phyloP scores from a whole-genome alignment of 1,284 basidiomycete genomes.

The Vanrija sp. region DNA sequence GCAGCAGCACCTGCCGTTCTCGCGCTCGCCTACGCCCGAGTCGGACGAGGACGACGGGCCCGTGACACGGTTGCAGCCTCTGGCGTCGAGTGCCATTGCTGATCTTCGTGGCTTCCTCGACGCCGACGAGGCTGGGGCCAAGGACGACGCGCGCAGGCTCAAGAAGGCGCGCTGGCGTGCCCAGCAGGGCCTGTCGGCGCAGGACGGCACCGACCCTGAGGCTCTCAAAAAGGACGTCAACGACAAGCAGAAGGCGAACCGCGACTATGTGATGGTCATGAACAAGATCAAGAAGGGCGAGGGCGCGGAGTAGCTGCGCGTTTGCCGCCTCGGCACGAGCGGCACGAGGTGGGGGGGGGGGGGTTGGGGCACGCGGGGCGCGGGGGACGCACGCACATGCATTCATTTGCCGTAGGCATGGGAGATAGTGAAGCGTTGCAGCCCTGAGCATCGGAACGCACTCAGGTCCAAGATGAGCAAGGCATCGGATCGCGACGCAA shows the following conservation, averaged over 20 bases:
- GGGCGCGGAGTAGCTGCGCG: not conserved
- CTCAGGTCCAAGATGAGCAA: too few species aligned
- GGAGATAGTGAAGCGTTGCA: too few species aligned
- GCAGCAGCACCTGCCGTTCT: conserved; percentile 13
- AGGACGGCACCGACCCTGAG: conserved; percentile 29
- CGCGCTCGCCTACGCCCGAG: conserved; percentile 26
- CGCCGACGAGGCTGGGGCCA: conserved; percentile 63
- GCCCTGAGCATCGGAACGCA: too few species aligned
- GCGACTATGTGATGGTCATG: conserved; percentile 45
- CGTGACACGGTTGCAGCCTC: conserved; percentile 49
- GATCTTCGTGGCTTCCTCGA: conserved; percentile 75
- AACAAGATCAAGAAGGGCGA: conserved; percentile 41
- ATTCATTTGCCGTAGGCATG: too few species aligned
- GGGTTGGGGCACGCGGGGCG: not conserved
- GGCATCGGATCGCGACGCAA: too few species aligned
- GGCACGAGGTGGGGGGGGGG: not conserved
- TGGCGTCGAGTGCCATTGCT: conserved; percentile 68
- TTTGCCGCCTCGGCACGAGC: not conserved
- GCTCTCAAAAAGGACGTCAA: conserved; percentile 23
- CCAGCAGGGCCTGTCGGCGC: conserved; percentile 48
- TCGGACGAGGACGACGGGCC: conserved; percentile 46
- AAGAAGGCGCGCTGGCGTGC: conserved; percentile 68
- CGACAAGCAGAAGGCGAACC: conserved; percentile 43
- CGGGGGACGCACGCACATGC: not conserved
- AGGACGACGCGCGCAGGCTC: conserved; percentile 61